These are phyloP conservation scores for Phaeosphaeriaceae sp. DNA, from an alignment of 2,329 filamentous ascomycete genomes.

Conservation along the genomic window DNA sequence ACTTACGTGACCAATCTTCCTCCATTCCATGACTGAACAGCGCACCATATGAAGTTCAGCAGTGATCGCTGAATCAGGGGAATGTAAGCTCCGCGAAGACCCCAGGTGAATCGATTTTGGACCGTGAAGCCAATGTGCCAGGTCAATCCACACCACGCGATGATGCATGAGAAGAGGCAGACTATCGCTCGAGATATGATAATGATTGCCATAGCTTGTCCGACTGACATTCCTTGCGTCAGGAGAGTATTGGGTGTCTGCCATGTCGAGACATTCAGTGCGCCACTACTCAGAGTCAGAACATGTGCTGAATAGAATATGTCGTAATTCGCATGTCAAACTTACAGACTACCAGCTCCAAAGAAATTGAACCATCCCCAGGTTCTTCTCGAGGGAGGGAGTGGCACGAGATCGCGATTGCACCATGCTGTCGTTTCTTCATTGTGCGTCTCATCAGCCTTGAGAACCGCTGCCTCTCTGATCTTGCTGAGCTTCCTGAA, in stretches of 20 bases:
- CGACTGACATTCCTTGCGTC: constrained; percentile 5
- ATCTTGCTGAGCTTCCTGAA: neutral
- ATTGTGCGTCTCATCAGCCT: neutral
- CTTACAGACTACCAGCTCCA: neutral
- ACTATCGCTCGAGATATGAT: neutral
- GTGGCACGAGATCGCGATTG: constrained; percentile 52
- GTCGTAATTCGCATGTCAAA: neutral
- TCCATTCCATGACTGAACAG: constrained; percentile 40
- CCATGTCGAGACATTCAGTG: neutral
- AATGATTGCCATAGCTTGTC: constrained; percentile 11
- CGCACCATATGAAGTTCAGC: constrained; percentile 52
- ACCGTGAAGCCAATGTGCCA: constrained; percentile 24
- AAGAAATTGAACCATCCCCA: constrained; percentile 30
- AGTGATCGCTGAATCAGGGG: constrained; percentile 43
- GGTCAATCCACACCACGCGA: constrained; percentile 7
- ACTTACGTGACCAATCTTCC: constrained; percentile 41
- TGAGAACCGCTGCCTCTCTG: constrained; percentile 2
- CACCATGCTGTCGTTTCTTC: constrained; percentile 21
- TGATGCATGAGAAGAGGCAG: neutral
- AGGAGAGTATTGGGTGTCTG: neutral
- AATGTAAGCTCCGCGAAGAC: constrained; percentile 42
- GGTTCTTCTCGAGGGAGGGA: constrained; percentile 49
- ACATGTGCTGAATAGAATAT: neutral
- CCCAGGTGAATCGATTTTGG: constrained; percentile 8
- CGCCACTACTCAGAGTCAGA: neutral